Base-by-base conservation (phyloP, 495 filamentous ascomycete genomes). In the Penicillium herquei region DNA sequence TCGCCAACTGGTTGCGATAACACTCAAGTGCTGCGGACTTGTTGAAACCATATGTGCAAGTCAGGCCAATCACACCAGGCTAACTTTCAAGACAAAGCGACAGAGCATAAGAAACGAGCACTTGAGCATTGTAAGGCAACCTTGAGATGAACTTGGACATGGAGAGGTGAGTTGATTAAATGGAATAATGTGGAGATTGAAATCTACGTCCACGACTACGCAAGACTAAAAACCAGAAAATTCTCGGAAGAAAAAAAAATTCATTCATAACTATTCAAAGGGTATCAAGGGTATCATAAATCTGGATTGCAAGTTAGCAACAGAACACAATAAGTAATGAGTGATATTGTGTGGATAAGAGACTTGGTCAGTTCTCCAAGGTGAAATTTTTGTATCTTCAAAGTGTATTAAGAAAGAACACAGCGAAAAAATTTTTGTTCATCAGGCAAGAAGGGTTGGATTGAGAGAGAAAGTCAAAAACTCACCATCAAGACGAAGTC, bases 351-450 rank as follows among this genome's bases (percentile, higher is more conserved):
- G 53, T 42, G 53, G 54, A 62, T 63, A 51, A 55, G 48, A 47
- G 52, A 51, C 51, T 45, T 58, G 67, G 78, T 95, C 90, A 95
- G 90, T 88, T 95, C 90, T 93, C 90, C 89, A 93, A 95, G 87
- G 87, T 93, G 88, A 89, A 73, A 62, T 70, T 65, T 70, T 81
- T 73, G 83, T 81, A 90, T 89, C 79, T 86, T 88, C 90, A 81
- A 66, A 81, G 77, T 75, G 69, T 26, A 74, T 81, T 90, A 80
- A 79, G 87, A 78, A 88, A 85, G 82, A 89, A 88, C 84, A 87
- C 85, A 89, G 85, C 83, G 81, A 88, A 85, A 76, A 26, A 79
- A 78, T 81, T 74, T 78, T 78, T 80, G 68, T 69, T 91, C 85
- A 88, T 83, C 84, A 92, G 77, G 76, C 63, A 71, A 68, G 17